phyloP scores from a whole-genome alignment of 1,139 yeast genomes.

The Citeromyces hawaiiensis region DNA sequence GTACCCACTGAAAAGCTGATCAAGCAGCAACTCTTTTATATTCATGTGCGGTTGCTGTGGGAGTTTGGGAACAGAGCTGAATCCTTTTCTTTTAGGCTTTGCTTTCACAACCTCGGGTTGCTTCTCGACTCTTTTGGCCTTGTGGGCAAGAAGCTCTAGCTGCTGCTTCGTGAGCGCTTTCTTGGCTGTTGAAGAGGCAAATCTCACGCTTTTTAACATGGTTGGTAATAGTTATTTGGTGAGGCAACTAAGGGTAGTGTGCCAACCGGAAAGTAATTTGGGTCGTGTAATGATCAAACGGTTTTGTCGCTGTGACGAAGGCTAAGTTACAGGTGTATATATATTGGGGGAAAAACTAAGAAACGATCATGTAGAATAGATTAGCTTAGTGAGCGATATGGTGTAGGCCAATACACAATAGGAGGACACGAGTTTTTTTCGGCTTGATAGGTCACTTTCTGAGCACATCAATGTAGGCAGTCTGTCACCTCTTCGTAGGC shows the following conservation, averaged over 20 bases:
- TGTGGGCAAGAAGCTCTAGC: conserved; percentile 1
- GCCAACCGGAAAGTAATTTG: background rate
- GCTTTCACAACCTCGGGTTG: background rate
- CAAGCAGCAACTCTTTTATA: conserved; percentile 16
- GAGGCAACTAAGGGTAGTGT: background rate
- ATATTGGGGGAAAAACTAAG: too few species aligned
- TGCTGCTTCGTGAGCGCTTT: conserved; percentile 1
- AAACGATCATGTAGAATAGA: too few species aligned
- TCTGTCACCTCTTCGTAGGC: too few species aligned
- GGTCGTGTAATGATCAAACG: too few species aligned
- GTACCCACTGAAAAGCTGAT: conserved; percentile 17
- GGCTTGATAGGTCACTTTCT: too few species aligned
- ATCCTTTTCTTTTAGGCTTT: conserved; percentile 11
- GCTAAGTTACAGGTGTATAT: too few species aligned
- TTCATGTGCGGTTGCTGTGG: conserved; percentile 16
- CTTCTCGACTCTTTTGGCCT: conserved; percentile 1
- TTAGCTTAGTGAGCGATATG: too few species aligned
- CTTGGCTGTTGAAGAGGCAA: conserved; percentile 2
- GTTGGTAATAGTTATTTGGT: background rate
- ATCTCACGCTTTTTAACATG: background rate
- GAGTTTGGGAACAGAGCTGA: conserved; percentile 16
- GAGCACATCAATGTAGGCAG: too few species aligned
- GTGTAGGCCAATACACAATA: too few species aligned
- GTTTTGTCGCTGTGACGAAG: too few species aligned
- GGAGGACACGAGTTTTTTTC: too few species aligned